phyloP scores from a whole-genome alignment of 228 moss, liverwort and hornwort species.

The Sphagnum fallax region DNA sequence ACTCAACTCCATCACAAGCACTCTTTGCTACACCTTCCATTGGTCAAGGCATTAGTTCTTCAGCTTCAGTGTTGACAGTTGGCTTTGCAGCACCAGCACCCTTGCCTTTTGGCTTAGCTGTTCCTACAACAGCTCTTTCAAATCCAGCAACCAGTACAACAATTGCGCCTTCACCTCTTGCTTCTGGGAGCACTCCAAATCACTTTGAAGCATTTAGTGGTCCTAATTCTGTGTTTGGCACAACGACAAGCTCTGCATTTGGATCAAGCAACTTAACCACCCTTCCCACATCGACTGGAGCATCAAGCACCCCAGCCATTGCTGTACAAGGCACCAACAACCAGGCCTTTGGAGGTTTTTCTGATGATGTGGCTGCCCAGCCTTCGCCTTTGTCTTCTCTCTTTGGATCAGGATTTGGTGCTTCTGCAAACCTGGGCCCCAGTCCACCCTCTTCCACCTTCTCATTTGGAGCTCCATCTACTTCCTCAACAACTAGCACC shows the following conservation, averaged over 20 bases:
- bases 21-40: conserved; percentile 28
- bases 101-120: conserved; percentile 28
- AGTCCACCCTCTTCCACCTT: conserved; percentile 37
- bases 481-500: conserved; percentile 8
- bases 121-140: conserved; percentile 29
- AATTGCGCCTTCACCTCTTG: conserved; percentile 9
- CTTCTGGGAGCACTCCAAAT: conserved; percentile 27
- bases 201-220: conserved; percentile 24
- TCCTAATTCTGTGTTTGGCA: conserved; percentile 26
- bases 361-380: conserved; percentile 18
- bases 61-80: conserved; percentile 8
- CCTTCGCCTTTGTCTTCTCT: conserved; percentile 21
- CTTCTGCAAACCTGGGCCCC: conserved; percentile 14
- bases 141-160: conserved; percentile 16
- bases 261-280: conserved; percentile 15
- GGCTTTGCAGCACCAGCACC: conserved; percentile 3
- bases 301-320: conserved; percentile 16
- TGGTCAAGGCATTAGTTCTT: conserved; percentile 26
- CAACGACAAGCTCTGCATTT: conserved; percentile 25
- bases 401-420: conserved; percentile 22
- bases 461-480: conserved; percentile 37
- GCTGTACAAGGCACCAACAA: conserved; percentile 17
- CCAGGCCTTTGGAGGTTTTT: conserved; percentile 20
- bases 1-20: conserved; percentile 14
- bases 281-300: conserved; percentile 27